Base-by-base conservation (phyloP, 805 yeast species). In the Pichia membranifaciens region DNA sequence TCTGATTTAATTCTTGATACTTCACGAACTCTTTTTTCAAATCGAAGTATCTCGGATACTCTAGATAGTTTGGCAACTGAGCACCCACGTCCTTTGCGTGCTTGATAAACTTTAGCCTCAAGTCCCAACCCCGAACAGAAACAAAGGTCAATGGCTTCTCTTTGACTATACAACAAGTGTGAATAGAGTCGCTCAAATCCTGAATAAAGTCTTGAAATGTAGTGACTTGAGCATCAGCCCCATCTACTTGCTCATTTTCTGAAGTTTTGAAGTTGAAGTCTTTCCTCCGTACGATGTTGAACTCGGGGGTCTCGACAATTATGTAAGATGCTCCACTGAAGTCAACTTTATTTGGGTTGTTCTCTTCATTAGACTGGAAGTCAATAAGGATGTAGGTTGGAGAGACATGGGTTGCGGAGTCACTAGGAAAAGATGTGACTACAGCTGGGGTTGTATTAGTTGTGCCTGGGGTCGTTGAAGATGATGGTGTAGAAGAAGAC, bases 41-140 rank as follows among this genome's bases (percentile, higher is more conserved):
- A 63, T 87, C 96, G 65, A 87, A 88, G 21, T 84, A 74, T 38
- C 81, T 72, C 3, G 96, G 85, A 54, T 82, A 82, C 61, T 82
- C 87, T 49, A 90, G 66, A 60, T 83, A 87, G 4, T 76, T 71
- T 0, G 96, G 96, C 47, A 89, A 71, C 4, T 72, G 75, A 48
- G 84, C 81, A 10, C 78, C 75, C 60, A 84, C 79, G 59, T 87
- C 95, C 36, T 87, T 72, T 7, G 95, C 87, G 61, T 88, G 95
- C 41, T 95, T 74, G 12, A 85, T 84, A 32, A 90, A 67, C 58
- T 82, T 84, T 41, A 90, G 90, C 50, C 89, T 74, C 41, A 89
- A 68, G 57, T 82, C 82, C 82, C 84, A 81, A 15, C 76, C 68
- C 58, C 80, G 79, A 51, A 79, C 70, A 0, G 88, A 74, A 42